Evolutionary conservation across 2,329 filamentous ascomycete genomes (phyloP).

Genomic region (Fusarium sulawesiense): DNA sequence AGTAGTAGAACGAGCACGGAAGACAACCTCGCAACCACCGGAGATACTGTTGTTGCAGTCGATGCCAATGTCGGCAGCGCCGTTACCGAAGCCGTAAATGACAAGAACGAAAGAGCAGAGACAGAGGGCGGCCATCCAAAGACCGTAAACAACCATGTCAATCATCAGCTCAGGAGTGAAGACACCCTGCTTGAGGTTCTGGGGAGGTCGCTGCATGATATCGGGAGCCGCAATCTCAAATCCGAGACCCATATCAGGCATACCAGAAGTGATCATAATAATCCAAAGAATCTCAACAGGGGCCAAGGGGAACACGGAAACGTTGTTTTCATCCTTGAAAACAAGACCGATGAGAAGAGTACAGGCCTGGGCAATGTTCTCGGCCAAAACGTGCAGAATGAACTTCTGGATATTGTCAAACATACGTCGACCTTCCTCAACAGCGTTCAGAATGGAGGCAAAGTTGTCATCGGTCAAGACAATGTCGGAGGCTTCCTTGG

Average conservation of each 20-base stretch:
- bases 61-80: conserved; percentile 62
- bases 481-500: conserved; percentile 75
- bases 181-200: conserved; percentile 66
- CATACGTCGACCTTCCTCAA: conserved; percentile 77
- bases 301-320: conserved; percentile 77
- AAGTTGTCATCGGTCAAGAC: conserved; percentile 80
- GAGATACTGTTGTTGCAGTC: conserved; percentile 65
- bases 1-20: conserved; percentile 76
- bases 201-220: conserved; percentile 76
- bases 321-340: conserved; percentile 71
- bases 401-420: conserved; percentile 83
- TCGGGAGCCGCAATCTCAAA: conserved; percentile 77
- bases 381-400: conserved; percentile 72
- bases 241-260: conserved; percentile 80
- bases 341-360: conserved; percentile 75
- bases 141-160: conserved; percentile 74
- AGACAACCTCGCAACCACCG: conserved; percentile 67
- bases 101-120: conserved; percentile 64
- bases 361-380: conserved; percentile 76
- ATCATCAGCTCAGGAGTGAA: conserved; percentile 73
- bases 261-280: conserved; percentile 80
- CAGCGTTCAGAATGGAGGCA: conserved; percentile 75
- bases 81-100: conserved; percentile 61
- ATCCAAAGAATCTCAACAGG: conserved; percentile 84
- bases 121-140: conserved; percentile 73